A percentile compares a stretch with the other conserved stretches of the same genome.
These are phyloP conservation scores for Salvia rosmarinus DNA, from an alignment of 257 asterid species.

Conservation along the genomic window DNA sequence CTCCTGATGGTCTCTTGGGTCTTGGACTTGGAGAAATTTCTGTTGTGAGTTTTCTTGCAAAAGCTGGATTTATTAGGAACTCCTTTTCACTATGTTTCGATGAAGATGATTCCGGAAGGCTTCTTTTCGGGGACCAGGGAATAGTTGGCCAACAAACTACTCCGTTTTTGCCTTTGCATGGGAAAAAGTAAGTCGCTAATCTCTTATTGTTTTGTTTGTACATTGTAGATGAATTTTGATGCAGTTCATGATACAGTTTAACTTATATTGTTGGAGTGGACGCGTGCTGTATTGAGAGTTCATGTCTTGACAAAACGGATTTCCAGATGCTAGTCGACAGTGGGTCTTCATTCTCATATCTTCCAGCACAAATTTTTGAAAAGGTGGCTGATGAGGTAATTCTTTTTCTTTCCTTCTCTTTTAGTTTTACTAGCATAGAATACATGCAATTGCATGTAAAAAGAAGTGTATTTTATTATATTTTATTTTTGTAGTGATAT, in stretches of 20 bases:
- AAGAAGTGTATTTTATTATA: too few relatives aligned
- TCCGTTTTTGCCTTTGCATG: slow-evolving; percentile 60
- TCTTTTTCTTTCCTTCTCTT: slow-evolving; percentile 4
- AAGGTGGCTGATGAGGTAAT: slow-evolving; percentile 68
- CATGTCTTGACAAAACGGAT: slow-evolving; percentile 59
- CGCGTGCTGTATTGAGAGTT: slow-evolving; percentile 61
- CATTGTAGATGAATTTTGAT: slow-evolving; percentile 25
- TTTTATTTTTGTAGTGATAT: too few relatives aligned
- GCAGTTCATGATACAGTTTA: slow-evolving; percentile 46
- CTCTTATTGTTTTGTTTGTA: slow-evolving; percentile 19
- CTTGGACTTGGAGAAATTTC: slow-evolving; percentile 86
- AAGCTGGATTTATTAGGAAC: slow-evolving; percentile 64
- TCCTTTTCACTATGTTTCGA: slow-evolving; percentile 77
- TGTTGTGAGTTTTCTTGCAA: slow-evolving; percentile 81
- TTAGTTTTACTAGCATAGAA: too few relatives aligned
- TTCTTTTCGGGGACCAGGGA: slow-evolving; percentile 81
- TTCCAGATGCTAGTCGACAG: slow-evolving; percentile 73
- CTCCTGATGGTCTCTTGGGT: slow-evolving; percentile 96
- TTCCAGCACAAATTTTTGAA: slow-evolving; percentile 60
- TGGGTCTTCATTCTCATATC: slow-evolving; percentile 81
- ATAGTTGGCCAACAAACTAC: slow-evolving; percentile 61
- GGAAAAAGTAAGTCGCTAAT: slow-evolving; percentile 53
- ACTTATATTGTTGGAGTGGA: slow-evolving; percentile 76
- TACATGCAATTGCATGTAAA: too few relatives aligned
- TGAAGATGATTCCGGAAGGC: slow-evolving; percentile 79